These are phyloP conservation scores for Chalaropsis thielavioides DNA, from an alignment of 2,329 filamentous ascomycete genomes.

Conservation along the genomic window DNA sequence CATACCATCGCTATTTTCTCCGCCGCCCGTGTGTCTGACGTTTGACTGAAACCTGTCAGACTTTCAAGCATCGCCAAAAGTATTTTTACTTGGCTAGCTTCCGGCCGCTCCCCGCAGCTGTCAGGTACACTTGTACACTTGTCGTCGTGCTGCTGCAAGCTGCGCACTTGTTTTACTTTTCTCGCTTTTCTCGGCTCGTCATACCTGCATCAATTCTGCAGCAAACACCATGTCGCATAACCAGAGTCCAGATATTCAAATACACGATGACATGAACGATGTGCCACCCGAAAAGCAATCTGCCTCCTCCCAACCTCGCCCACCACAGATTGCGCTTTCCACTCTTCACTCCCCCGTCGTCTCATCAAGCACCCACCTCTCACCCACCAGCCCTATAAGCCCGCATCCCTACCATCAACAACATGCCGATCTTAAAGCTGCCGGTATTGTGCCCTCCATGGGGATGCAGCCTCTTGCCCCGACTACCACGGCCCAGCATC, in stretches of 20 bases:
- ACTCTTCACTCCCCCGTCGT: not conserved
- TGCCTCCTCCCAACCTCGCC: slow-evolving; percentile 1
- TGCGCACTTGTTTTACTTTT: slow-evolving; percentile 1
- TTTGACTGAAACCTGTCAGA: slow-evolving; percentile 1
- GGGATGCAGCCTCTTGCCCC: slow-evolving; percentile 13
- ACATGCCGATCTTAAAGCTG: slow-evolving; percentile 3
- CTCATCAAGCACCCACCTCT: slow-evolving; percentile 6
- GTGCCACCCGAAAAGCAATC: slow-evolving; percentile 11
- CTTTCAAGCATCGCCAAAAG: not conserved
- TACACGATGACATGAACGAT: not conserved
- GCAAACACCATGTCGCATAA: slow-evolving; percentile 11
- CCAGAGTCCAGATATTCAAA: slow-evolving; percentile 6
- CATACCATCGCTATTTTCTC: not conserved
- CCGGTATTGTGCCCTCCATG: not conserved
- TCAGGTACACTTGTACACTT: not conserved
- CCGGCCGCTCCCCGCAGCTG: not conserved
- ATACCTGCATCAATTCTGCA: slow-evolving; percentile 11
- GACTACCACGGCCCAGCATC: slow-evolving; percentile 5
- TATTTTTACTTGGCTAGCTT: not conserved
- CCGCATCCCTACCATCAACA: slow-evolving; percentile 8
- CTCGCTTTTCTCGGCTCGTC: slow-evolving; percentile 8
- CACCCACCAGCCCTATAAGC: slow-evolving; percentile 13
- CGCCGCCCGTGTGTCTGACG: not conserved
- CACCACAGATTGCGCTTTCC: slow-evolving; percentile 12
- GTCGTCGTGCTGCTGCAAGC: not conserved